Conservation (phyloP, 2,329 filamentous ascomycete genomes). For the Neonectria ditissima region DNA sequence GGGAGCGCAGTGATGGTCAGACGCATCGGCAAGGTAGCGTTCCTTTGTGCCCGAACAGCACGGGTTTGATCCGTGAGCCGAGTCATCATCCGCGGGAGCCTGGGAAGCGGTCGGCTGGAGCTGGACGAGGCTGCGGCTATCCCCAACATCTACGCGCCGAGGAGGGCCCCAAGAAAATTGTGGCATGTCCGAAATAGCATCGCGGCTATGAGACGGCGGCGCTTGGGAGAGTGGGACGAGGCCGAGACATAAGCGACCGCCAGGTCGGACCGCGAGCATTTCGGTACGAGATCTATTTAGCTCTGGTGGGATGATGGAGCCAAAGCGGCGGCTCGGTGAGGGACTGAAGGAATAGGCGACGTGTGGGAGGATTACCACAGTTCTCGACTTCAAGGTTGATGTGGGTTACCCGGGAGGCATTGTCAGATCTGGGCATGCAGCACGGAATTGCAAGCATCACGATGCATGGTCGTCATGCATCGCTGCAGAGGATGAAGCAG, state of each 20-base stretch:
- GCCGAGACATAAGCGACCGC: conserved; percentile 20
- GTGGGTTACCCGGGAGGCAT: not conserved
- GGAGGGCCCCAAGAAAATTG: not conserved
- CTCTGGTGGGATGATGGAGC: conserved; percentile 12
- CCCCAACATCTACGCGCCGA: conserved; percentile 23
- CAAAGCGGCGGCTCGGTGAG: not conserved
- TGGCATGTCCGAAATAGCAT: conserved; percentile 37
- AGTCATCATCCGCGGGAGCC: conserved; percentile 14
- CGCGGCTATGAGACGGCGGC: conserved; percentile 34
- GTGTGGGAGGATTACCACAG: not conserved
- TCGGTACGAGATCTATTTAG: conserved; percentile 8
- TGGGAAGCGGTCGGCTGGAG: conserved; percentile 18
- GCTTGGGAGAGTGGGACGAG: conserved; percentile 14
- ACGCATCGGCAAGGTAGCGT: not conserved
- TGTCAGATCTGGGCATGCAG: not conserved
- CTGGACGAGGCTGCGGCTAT: conserved; percentile 25
- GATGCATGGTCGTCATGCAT: not conserved
- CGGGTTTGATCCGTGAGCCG: not conserved
- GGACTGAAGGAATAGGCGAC: not conserved
- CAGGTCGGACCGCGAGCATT: conserved; percentile 9
- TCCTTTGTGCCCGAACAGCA: not conserved
- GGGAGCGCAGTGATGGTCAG: conserved; percentile 2
- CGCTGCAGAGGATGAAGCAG: not conserved
- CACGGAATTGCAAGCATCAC: not conserved
- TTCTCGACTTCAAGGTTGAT: not conserved